A percentile compares a stretch with the other conserved stretches of the same genome.
phyloP scores from a whole-genome alignment of 192 early-diverging fungal genomes.

The Irineochytrium annulatum region DNA sequence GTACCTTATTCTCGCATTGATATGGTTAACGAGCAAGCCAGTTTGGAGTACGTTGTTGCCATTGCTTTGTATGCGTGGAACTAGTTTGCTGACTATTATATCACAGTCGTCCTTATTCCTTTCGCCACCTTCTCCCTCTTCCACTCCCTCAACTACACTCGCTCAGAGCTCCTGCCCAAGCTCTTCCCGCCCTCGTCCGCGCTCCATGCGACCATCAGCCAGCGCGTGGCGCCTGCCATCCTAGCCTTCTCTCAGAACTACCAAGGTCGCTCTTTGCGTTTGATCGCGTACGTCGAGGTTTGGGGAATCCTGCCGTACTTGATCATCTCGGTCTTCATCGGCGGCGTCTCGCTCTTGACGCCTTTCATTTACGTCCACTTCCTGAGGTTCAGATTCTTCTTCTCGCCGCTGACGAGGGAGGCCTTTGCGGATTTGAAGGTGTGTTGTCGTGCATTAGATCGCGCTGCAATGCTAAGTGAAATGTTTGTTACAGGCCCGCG shows the following conservation, averaged over 20 bases:
- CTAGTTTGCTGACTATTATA: constrained; percentile 8
- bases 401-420: constrained; percentile 45
- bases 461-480: too few species aligned
- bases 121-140: constrained; percentile 72
- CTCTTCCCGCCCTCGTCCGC: constrained; percentile 49
- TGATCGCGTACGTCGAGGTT: constrained; percentile 68
- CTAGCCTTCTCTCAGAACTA: constrained; percentile 43
- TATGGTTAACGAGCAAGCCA: constrained; percentile 68
- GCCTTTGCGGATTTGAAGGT: constrained; percentile 29
- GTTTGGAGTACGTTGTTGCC: constrained; percentile 52
- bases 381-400: constrained; percentile 67
- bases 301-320: constrained; percentile 61
- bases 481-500: too few species aligned
- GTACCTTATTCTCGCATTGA: constrained; percentile 65
- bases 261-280: constrained; percentile 57
- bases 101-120: constrained; percentile 69
- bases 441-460: too few species aligned
- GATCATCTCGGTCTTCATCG: constrained; percentile 43
- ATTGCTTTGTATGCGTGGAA: not conserved
- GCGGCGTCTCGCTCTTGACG: constrained; percentile 50
- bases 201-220: constrained; percentile 34
- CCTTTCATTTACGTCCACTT: constrained; percentile 66
- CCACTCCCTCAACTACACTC: constrained; percentile 66
- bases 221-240: constrained; percentile 48
- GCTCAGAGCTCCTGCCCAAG: constrained; percentile 63